Evolutionary conservation across 805 yeast genomes (phyloP), one percentile per base, ranked within the genome.

Genomic region (Sugiyamaella qingdaonensis): DNA sequence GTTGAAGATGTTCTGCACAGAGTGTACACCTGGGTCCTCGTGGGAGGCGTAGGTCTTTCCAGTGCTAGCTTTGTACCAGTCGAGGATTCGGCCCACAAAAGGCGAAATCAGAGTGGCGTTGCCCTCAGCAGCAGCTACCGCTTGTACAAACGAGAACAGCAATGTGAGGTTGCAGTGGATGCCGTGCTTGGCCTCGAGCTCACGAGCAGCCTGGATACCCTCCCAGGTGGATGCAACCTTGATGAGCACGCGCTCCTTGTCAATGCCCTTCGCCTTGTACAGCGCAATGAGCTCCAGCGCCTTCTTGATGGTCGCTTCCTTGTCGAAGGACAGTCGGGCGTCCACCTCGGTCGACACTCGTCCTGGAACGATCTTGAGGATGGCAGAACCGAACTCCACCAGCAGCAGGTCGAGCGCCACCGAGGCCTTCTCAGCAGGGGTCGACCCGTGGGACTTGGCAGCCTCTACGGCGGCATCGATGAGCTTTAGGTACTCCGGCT

Each of bases 71-170:
- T 92, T 92, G 87, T 81, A 89, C 96, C 97, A 94, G 76, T 94
- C 99, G 73, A 92, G 80, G 73, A 94, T 94, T 81, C 99, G 89
- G 68, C 99, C 99, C 60, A 94, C 99, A 70, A 94, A 94, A 64
- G 99, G 99, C 44, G 99, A 94, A 68, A 94, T 92, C 73, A 94
- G 81, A 55, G 98, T 92, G 65, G 89, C 92, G 59, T 84, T 74
- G 64, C 98, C 99, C 79, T 94, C 99, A 62, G 99, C 99, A 78
- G 92, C 86, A 54, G 99, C 97, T 69, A 94, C 97, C 61, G 99
- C 99, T 78, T 94, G 99, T 53, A 82, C 88, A 69, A 89, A 88
- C 37, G 97, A 88, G 85, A 94, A 94, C 68, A 94, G 80, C 64
- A 94, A 77, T 54, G 99, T 94, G 79, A 94, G 81, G 83, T 94